Percentiles rank a stretch among this genome's conserved stretches.
Conservation (phyloP, 805 yeast species). For the Blastobotrys attinorum region DNA sequence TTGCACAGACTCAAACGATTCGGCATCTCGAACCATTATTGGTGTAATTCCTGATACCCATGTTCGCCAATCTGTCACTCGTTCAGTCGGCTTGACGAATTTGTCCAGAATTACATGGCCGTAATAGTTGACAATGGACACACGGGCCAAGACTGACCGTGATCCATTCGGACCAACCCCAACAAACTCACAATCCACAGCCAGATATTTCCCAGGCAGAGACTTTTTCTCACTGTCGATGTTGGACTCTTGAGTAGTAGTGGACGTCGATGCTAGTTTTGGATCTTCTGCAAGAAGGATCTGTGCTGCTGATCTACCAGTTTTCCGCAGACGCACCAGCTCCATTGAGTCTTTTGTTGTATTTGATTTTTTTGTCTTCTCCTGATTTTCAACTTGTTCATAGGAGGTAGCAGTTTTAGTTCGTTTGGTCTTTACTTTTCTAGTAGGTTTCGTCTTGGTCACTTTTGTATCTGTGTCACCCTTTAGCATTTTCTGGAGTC, state of each 20-base stretch:
- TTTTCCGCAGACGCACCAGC: neutral
- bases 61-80: constrained; percentile 86
- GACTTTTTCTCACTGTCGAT: constrained; percentile 12
- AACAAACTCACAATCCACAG: constrained; percentile 92
- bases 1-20: constrained; percentile 62
- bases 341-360: neutral
- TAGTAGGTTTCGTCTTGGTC: neutral
- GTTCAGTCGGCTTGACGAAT: constrained; percentile 67
- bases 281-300: constrained; percentile 4
- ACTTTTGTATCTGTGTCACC: neutral
- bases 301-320: neutral
- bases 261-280: neutral
- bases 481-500: constrained; percentile 10
- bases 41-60: constrained; percentile 86
- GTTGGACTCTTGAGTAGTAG: neutral
- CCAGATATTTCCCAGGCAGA: constrained; percentile 61
- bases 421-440: neutral
- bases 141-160: constrained; percentile 69
- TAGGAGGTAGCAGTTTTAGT: too few species aligned
- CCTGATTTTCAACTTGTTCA: neutral
- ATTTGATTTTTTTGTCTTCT: neutral
- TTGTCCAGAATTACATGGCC: constrained; percentile 67
- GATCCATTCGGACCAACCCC: constrained; percentile 74
- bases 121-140: constrained; percentile 75
- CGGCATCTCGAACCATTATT: constrained; percentile 57